phyloP scores from a whole-genome alignment of 2,329 filamentous ascomycete genomes.

The Monilinia vaccinii-corymbosi region DNA sequence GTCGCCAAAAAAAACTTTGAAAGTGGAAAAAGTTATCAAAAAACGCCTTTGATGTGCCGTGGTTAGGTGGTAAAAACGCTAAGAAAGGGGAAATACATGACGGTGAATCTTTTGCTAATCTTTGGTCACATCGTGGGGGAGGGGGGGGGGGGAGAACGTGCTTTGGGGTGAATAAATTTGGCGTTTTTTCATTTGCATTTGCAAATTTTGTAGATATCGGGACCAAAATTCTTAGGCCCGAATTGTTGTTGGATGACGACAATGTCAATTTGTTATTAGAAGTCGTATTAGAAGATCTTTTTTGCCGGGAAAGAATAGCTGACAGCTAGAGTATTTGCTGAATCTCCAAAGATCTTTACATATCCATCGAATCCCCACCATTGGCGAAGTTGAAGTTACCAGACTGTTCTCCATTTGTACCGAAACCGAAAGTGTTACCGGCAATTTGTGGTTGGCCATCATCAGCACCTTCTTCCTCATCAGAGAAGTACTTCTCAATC shows the following conservation, averaged over 20 bases:
- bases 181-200: constrained; percentile 12
- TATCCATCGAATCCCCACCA: constrained; percentile 65
- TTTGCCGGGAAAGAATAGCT: constrained; percentile 12
- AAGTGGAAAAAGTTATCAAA: constrained; percentile 14
- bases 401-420: constrained; percentile 61
- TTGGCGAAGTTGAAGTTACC: constrained; percentile 93
- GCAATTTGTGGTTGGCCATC: constrained; percentile 56
- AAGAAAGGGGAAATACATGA: constrained; percentile 30
- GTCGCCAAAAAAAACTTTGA: constrained; percentile 14
- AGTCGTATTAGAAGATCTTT: constrained; percentile 18
- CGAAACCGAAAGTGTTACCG: constrained; percentile 73
- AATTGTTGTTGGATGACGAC: constrained; percentile 9
- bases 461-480: constrained; percentile 79
- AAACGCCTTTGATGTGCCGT: constrained; percentile 28
- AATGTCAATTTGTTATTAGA: constrained; percentile 25
- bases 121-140: constrained; percentile 26
- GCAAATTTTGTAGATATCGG: constrained; percentile 12
- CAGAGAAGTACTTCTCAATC: constrained; percentile 99
- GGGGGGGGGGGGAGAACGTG: constrained; percentile 12
- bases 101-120: constrained; percentile 32
- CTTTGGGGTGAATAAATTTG: constrained; percentile 10
- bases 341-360: constrained; percentile 39
- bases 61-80: constrained; percentile 16
- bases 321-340: constrained; percentile 14
- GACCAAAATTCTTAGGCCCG: constrained; percentile 5